These are phyloP conservation scores for Triangularia verruculosa DNA, from an alignment of 2,329 filamentous ascomycete genomes.

Conservation along the genomic window DNA sequence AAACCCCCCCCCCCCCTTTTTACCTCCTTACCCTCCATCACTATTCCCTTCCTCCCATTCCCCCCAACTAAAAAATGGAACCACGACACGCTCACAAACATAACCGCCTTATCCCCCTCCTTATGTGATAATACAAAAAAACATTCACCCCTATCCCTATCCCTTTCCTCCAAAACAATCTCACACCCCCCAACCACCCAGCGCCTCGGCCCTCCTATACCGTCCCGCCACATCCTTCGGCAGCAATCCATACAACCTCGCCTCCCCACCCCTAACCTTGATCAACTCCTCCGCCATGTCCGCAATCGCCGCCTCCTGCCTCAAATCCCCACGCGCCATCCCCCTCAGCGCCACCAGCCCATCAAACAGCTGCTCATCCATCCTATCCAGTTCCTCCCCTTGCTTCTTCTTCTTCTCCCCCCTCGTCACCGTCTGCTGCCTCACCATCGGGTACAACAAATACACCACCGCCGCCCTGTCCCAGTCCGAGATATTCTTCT, in stretches of 20 bases:
- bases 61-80: too few species aligned
- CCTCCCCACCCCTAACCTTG: conserved; percentile 55
- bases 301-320: conserved; percentile 70
- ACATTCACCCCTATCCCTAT: too few species aligned
- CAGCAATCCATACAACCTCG: conserved; percentile 51
- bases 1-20: too few species aligned
- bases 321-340: conserved; percentile 49
- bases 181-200: conserved; percentile 19
- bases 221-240: conserved; percentile 70
- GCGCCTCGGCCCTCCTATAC: conserved; percentile 48
- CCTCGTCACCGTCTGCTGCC: conserved; percentile 30
- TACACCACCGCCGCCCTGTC: conserved; percentile 78
- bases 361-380: conserved; percentile 47
- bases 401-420: conserved; percentile 33
- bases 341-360: conserved; percentile 56
- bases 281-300: conserved; percentile 79
- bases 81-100: too few species aligned
- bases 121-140: too few species aligned
- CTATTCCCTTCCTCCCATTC: too few species aligned
- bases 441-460: conserved; percentile 53
- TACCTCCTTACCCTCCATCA: too few species aligned
- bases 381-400: conserved; percentile 27
- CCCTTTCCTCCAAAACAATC: neutral
- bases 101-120: too few species aligned
- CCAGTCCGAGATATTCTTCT: conserved; percentile 68